These are phyloP conservation scores for Trichosporon faecale DNA, from an alignment of 1,284 basidiomycete species.

Conservation along the genomic window DNA sequence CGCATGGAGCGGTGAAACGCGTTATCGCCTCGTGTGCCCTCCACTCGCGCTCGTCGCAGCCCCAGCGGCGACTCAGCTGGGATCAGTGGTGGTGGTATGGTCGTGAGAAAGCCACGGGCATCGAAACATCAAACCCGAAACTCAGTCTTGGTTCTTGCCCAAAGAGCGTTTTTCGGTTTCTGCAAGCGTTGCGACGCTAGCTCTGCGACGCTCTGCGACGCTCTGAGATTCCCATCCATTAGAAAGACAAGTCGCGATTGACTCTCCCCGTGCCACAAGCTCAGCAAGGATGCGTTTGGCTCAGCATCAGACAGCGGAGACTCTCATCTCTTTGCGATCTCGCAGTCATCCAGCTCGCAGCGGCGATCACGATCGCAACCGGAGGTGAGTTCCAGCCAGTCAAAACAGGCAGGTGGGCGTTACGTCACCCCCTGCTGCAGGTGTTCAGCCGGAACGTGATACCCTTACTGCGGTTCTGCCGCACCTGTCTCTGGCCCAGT, in stretches of 20 bases:
- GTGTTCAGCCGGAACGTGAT: neutral
- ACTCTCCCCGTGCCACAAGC: neutral
- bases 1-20: neutral
- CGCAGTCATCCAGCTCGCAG: too few species aligned
- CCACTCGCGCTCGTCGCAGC: too few species aligned
- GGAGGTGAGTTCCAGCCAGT: too few species aligned
- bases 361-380: too few species aligned
- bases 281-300: neutral
- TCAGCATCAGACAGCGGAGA: too few species aligned
- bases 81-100: neutral
- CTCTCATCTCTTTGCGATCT: too few species aligned
- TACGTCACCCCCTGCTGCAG: neutral
- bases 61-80: too few species aligned
- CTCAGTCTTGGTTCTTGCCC: neutral
- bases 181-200: too few species aligned
- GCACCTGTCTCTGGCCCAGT: too few species aligned
- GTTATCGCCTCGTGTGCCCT: neutral
- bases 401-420: neutral
- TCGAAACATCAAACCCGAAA: constrained; percentile 5
- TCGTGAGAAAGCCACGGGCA: neutral
- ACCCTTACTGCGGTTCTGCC: neutral
- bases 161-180: too few species aligned
- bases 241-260: neutral
- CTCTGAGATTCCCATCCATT: too few species aligned
- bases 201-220: too few species aligned